Evolutionary conservation across 257 asterid species (phyloP).

Genomic region (Echium plantagineum): DNA sequence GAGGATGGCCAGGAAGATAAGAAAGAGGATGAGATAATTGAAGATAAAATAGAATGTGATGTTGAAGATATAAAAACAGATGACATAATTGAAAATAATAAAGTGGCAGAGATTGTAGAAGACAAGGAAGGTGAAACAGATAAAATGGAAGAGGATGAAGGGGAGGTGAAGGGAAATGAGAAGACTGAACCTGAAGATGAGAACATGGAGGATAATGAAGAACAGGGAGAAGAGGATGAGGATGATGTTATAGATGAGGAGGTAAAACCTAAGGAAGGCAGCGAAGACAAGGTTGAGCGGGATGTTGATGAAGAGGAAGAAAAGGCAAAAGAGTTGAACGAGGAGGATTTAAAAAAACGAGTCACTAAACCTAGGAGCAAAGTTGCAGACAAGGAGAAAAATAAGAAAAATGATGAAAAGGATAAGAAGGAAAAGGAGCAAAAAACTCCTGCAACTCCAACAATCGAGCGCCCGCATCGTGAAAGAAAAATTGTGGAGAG

Average conservation of each 20-base stretch:
- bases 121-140: not conserved
- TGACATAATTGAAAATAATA: constrained; percentile 5
- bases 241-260: not conserved
- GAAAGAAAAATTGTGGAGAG: constrained; percentile 93
- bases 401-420: constrained; percentile 30
- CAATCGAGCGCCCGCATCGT: constrained; percentile 80
- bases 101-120: constrained; percentile 2
- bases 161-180: not conserved
- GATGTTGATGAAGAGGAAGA: not conserved
- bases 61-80: constrained; percentile 11
- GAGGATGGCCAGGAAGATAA: constrained; percentile 14
- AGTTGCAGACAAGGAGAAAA: constrained; percentile 23
- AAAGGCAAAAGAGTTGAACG: not conserved
- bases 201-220: not conserved
- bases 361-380: constrained; percentile 31
- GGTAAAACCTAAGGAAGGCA: not conserved
- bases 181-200: not conserved
- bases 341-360: constrained; percentile 36
- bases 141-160: not conserved
- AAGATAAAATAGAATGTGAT: not conserved
- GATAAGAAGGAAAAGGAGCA: constrained; percentile 46
- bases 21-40: constrained; percentile 13
- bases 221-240: not conserved
- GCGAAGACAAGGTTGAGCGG: not conserved
- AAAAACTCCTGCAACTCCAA: constrained; percentile 46